Conservation (phyloP, 2,329 filamentous ascomycete genomes). For the Bipolaris oryzae region DNA sequence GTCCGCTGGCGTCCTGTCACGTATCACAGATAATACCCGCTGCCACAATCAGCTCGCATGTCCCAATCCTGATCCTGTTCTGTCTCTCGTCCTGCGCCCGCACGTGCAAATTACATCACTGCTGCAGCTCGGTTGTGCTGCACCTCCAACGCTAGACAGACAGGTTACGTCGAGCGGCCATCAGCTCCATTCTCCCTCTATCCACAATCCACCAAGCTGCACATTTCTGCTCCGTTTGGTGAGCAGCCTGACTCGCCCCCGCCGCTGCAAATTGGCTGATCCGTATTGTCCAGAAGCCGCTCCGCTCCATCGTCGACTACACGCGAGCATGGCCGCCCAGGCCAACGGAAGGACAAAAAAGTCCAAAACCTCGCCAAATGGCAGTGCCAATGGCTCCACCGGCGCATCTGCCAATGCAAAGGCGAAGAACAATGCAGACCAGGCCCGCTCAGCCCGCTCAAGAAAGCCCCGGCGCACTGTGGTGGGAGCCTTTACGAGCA, state of each 20-base stretch:
- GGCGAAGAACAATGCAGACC: slow-evolving; percentile 38
- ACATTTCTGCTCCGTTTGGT: slow-evolving; percentile 6
- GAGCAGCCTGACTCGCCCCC: not conserved
- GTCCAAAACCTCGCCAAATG: slow-evolving; percentile 38
- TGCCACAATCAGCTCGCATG: slow-evolving; percentile 1
- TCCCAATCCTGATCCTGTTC: slow-evolving; percentile 16
- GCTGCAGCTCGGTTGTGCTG: slow-evolving; percentile 26
- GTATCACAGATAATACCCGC: not conserved
- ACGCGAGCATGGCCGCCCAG: slow-evolving; percentile 45
- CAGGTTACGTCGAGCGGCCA: slow-evolving; percentile 14
- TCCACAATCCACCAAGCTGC: slow-evolving; percentile 16
- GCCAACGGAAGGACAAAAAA: slow-evolving; percentile 48
- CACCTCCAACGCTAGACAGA: slow-evolving; percentile 20
- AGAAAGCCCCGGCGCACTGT: slow-evolving; percentile 30
- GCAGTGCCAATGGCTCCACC: slow-evolving; percentile 28
- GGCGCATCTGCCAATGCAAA: slow-evolving; percentile 37
- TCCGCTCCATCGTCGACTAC: slow-evolving; percentile 11
- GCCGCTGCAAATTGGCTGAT: slow-evolving; percentile 1
- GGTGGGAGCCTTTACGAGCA: slow-evolving; percentile 38
- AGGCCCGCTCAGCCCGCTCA: slow-evolving; percentile 25
- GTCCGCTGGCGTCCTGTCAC: not conserved
- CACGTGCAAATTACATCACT: slow-evolving; percentile 40
- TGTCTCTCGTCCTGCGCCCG: slow-evolving; percentile 24
- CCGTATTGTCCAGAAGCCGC: slow-evolving; percentile 2
- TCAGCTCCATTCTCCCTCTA: slow-evolving; percentile 19